Evolutionary conservation across 352 stramenopile species (phyloP).

Genomic region (Hyaloperonospora arabidopsidis): DNA sequence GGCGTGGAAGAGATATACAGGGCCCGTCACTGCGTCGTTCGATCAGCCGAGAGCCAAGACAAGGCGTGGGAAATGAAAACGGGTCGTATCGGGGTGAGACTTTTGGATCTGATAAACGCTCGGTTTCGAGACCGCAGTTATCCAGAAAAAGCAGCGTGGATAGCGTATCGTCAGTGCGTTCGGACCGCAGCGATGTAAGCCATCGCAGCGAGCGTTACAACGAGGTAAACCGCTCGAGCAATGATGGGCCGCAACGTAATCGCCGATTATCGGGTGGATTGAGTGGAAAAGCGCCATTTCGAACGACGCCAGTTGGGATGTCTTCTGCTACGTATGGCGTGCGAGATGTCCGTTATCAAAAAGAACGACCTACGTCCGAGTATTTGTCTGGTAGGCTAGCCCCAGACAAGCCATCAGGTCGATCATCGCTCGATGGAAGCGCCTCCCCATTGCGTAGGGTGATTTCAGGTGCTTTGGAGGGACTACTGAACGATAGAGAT

Average conservation of each 20-base stretch:
- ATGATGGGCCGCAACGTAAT: constrained; percentile 14
- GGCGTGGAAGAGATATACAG: constrained; percentile 5
- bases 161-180: constrained; percentile 44
- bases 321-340: constrained; percentile 32
- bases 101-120: constrained; percentile 19
- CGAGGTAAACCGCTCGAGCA: constrained; percentile 20
- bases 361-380: constrained; percentile 15
- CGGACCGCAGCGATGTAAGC: constrained; percentile 34
- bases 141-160: constrained; percentile 50
- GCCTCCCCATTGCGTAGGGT: constrained; percentile 17
- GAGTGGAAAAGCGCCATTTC: constrained; percentile 17
- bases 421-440: constrained; percentile 30
- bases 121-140: constrained; percentile 22
- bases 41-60: constrained; percentile 16
- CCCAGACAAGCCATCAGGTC: constrained; percentile 19
- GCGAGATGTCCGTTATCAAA: constrained; percentile 43
- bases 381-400: constrained; percentile 10
- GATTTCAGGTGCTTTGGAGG: constrained; percentile 15
- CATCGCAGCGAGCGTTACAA: constrained; percentile 27
- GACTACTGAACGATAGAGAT: constrained; percentile 3
- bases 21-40: constrained; percentile 18
- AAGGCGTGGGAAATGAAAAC: constrained; percentile 10
- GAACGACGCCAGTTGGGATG: constrained; percentile 20
- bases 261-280: constrained; percentile 21
- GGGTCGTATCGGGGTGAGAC: constrained; percentile 17